Percentiles rank a stretch among this genome's conserved stretches.
phyloP scores from a whole-genome alignment of 2,329 filamentous ascomycete genomes.

The Colletotrichum echinochloae region DNA sequence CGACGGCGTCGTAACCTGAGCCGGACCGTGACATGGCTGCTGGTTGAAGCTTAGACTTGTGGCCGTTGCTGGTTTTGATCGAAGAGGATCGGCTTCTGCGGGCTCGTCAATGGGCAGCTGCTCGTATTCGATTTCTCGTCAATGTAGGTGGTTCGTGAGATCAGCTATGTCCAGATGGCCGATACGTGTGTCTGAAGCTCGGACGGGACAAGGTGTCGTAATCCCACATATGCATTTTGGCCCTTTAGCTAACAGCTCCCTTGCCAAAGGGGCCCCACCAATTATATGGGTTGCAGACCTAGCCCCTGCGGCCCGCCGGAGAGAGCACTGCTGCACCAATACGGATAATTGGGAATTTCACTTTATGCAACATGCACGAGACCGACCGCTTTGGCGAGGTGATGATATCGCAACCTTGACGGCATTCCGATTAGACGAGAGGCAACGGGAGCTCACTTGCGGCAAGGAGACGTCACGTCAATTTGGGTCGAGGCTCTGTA shows the following conservation, averaged over 20 bases:
- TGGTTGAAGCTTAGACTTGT: slow-evolving; percentile 11
- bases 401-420: neutral
- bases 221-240: slow-evolving; percentile 40
- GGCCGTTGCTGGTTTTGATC: neutral
- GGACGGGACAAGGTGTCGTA: slow-evolving; percentile 49
- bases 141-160: neutral
- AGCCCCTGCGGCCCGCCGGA: neutral
- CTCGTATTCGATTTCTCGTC: neutral
- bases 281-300: neutral
- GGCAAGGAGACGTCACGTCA: neutral
- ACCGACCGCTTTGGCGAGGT: neutral
- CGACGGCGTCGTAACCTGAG: slow-evolving; percentile 95
- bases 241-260: slow-evolving; percentile 7
- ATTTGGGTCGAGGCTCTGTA: slow-evolving; percentile 37
- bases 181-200: slow-evolving; percentile 39
- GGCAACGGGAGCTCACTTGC: slow-evolving; percentile 1
- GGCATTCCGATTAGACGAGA: neutral
- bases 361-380: slow-evolving; percentile 9
- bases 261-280: slow-evolving; percentile 9
- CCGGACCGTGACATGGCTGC: slow-evolving; percentile 72
- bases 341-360: neutral
- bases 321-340: slow-evolving; percentile 9
- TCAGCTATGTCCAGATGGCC: neutral
- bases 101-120: neutral
- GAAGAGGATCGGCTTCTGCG: neutral